Percentiles rank a stretch among this genome's conserved stretches.
Evolutionary conservation across 208 protist genomes (phyloP).

Genomic region (Hexamita inflata): DNA sequence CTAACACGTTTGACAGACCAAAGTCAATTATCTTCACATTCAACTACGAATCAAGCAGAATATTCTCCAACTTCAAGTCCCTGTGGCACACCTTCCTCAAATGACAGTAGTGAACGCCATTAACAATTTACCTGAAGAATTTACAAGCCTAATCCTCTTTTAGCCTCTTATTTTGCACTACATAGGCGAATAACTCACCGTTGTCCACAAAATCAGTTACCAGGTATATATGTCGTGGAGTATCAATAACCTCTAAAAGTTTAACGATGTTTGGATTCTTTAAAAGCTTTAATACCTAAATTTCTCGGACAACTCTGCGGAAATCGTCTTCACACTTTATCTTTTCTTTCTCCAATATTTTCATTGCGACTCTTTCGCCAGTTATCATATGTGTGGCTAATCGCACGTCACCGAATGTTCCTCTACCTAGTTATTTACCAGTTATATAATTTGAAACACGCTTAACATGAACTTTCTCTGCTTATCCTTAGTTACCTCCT

Average conservation of each 20-base stretch:
- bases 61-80: conserved; percentile 77
- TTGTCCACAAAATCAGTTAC: conserved; percentile 57
- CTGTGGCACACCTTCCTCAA: conserved; percentile 60
- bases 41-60: conserved; percentile 54
- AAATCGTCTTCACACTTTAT: conserved; percentile 46
- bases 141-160: conserved; percentile 50
- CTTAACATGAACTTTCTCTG: conserved; percentile 34
- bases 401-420: conserved; percentile 95
- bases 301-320: conserved; percentile 52
- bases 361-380: conserved; percentile 56
- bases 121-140: conserved; percentile 56
- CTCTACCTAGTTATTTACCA: conserved; percentile 86
- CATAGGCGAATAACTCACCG: conserved; percentile 60
- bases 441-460: conserved; percentile 83
- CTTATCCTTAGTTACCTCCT: too few relatives aligned
- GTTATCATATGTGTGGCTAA: conserved; percentile 54
- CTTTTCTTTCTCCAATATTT: conserved; percentile 57
- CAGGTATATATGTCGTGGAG: conserved; percentile 45
- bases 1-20: conserved; percentile 72
- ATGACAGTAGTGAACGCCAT: conserved; percentile 58
- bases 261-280: conserved; percentile 56
- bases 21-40: conserved; percentile 74
- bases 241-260: conserved; percentile 60
- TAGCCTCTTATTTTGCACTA: conserved; percentile 52
- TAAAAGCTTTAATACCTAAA: conserved; percentile 58